Evolutionary conservation across 2,329 filamentous ascomycete genomes (phyloP), one percentile per base, ranked within the genome.

Genomic region (Clonostachys byssicola): DNA sequence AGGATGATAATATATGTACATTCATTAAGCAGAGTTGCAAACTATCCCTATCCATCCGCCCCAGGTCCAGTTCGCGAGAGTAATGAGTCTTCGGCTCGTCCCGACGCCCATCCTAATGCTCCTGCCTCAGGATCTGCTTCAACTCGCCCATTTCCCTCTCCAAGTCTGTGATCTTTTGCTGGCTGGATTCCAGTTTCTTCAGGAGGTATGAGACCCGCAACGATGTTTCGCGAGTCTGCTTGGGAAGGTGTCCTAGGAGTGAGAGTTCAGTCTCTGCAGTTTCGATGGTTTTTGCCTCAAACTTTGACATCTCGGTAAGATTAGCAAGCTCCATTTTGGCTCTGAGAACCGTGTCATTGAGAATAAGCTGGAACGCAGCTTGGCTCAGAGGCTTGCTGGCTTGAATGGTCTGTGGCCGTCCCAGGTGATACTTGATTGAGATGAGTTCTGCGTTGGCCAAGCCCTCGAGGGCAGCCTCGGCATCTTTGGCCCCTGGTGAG

Each of bases 401-500:
- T 46, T 78, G 84, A 63, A 97, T 88, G 34, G 74, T 75, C 48
- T 85, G 81, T 1, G 94, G 92, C 0, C 91, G 84, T 1, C 94
- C 92, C 42, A 88, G 86, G 44, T 77, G 71, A 5, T 82, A 82
- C 23, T 79, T 78, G 45, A 97, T 83, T 2, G 83, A 81, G 60
- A 99, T 91, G 34, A 97, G 81, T 63, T 97, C 94, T 0, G 88
- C 84, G 58, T 90, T 86, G 45, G 92, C 86, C 2, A 99, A 82
- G 0, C 84, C 84, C 49, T 90, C 88, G 12, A 99, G 75, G 0
- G 88, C 88, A 1, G 76, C 72, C 56, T 96, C 91, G 49, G 87
- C 88, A 49, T 82, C 80, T 2, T 77, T 62, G 1, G 74, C 76
- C 0, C 67, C 63, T 1, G 71, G 35, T 0, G 66, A 71, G 6